These are phyloP conservation scores for Amanita molliuscula DNA, from an alignment of 768 basidiomycete genomes.

Conservation along the genomic window DNA sequence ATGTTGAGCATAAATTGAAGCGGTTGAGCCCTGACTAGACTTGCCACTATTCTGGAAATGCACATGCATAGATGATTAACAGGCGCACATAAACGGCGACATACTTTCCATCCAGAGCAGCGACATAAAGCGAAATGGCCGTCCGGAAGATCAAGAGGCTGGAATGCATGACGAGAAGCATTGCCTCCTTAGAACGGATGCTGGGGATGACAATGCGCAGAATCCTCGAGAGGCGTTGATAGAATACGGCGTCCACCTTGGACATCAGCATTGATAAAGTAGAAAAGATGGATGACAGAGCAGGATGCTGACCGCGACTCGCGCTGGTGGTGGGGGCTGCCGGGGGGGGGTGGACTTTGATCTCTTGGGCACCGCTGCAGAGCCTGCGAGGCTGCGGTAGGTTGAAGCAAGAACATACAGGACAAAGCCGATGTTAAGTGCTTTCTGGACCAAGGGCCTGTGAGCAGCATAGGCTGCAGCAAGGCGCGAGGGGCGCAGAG, in stretches of 20 bases:
- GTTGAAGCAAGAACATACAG: slow-evolving; percentile 60
- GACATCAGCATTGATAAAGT: not conserved
- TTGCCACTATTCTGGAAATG: slow-evolving; percentile 74
- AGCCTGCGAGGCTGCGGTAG: slow-evolving; percentile 44
- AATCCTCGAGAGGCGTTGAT: slow-evolving; percentile 65
- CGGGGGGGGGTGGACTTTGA: slow-evolving; percentile 21
- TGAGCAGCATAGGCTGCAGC: slow-evolving; percentile 47
- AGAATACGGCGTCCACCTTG: slow-evolving; percentile 89
- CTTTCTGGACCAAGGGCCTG: slow-evolving; percentile 62
- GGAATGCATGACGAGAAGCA: slow-evolving; percentile 82
- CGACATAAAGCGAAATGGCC: slow-evolving; percentile 88
- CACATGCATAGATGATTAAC: slow-evolving; percentile 4
- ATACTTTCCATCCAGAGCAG: slow-evolving; percentile 84
- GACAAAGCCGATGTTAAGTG: slow-evolving; percentile 60
- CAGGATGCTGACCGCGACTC: slow-evolving; percentile 52
- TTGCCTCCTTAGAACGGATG: slow-evolving; percentile 76
- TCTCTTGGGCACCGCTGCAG: slow-evolving; percentile 22
- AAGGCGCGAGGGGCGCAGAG: slow-evolving; percentile 30
- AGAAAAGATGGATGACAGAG: not conserved
- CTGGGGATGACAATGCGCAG: slow-evolving; percentile 85
- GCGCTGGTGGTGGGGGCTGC: slow-evolving; percentile 31
- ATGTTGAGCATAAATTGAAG: slow-evolving; percentile 77
- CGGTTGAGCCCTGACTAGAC: slow-evolving; percentile 81
- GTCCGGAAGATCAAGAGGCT: slow-evolving; percentile 84
- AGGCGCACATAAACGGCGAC: slow-evolving; percentile 15